Percentiles rank a stretch among this genome's conserved stretches.
phyloP scores from a whole-genome alignment of 2,329 filamentous ascomycete genomes.

The Fusarium stilboides region DNA sequence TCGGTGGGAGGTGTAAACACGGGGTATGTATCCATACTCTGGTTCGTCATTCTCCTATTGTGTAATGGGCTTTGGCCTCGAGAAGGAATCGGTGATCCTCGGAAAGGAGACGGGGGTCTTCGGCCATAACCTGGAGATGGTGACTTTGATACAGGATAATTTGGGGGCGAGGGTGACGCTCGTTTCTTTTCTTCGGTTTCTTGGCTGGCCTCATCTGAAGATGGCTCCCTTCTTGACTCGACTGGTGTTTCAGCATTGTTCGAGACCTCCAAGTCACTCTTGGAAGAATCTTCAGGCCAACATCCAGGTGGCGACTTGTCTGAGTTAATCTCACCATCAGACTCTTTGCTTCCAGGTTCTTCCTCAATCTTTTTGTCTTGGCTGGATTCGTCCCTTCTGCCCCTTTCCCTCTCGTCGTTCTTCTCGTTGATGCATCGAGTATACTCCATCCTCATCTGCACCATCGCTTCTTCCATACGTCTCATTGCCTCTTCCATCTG shows the following conservation, averaged over 20 bases:
- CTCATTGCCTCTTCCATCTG: conserved; percentile 49
- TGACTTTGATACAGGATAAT: neutral
- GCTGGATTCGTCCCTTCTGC: conserved; percentile 13
- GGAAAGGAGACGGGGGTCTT: neutral
- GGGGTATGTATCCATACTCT: conserved; percentile 32
- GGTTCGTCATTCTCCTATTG: conserved; percentile 26
- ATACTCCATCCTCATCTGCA: conserved; percentile 48
- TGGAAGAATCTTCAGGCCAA: conserved; percentile 46
- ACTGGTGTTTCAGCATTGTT: conserved; percentile 8
- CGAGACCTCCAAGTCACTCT: conserved; percentile 32
- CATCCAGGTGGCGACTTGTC: conserved; percentile 32
- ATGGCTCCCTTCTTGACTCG: conserved; percentile 19
- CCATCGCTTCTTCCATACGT: conserved; percentile 46
- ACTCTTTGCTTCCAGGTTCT: conserved; percentile 21
- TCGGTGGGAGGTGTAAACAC: conserved; percentile 36
- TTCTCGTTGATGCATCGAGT: conserved; percentile 36
- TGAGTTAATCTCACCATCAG: conserved; percentile 16
- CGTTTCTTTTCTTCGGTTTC: conserved; percentile 28
- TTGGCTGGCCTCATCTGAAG: conserved; percentile 15
- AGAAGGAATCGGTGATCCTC: conserved; percentile 13
- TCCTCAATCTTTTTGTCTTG: conserved; percentile 23
- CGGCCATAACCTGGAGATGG: conserved; percentile 1
- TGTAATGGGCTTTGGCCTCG: conserved; percentile 13
- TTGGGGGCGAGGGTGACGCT: neutral
- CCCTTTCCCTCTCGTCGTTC: conserved; percentile 26